A percentile compares a stretch with the other conserved stretches of the same genome.
Conservation (phyloP, 129 eudicot genomes). For the Mikania micrantha region DNA sequence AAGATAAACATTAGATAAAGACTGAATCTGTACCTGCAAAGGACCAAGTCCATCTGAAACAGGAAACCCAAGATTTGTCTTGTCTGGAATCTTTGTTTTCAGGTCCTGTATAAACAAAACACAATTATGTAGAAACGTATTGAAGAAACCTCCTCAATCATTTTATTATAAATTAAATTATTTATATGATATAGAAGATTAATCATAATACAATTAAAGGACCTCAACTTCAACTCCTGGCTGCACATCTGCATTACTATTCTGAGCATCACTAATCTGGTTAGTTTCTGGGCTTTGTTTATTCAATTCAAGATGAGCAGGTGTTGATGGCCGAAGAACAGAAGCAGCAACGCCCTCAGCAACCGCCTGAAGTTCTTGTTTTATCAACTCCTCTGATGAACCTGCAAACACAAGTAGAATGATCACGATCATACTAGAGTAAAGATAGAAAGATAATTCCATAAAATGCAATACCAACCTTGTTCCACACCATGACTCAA, state of each 20-base stretch:
- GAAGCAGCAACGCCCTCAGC: slow-evolving; percentile 97
- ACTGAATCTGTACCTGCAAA: slow-evolving; percentile 54
- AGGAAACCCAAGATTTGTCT: slow-evolving; percentile 59
- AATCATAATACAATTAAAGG: neutral
- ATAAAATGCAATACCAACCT: slow-evolving; percentile 34
- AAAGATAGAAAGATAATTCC: neutral
- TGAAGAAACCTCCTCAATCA: neutral
- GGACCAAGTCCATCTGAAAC: slow-evolving; percentile 76
- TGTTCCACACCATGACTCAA: slow-evolving; percentile 37
- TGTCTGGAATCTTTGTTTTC: slow-evolving; percentile 54
- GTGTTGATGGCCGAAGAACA: slow-evolving; percentile 62
- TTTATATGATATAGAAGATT: too few species aligned
- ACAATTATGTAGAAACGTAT: neutral
- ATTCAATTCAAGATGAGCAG: slow-evolving; percentile 43
- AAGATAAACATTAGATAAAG: slow-evolving; percentile 1
- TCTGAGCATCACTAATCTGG: slow-evolving; percentile 33
- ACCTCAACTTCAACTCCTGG: slow-evolving; percentile 50
- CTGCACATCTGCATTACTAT: slow-evolving; percentile 32
- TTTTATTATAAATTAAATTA: neutral
- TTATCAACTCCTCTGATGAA: slow-evolving; percentile 68
- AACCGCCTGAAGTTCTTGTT: slow-evolving; percentile 94
- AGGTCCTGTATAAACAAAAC: slow-evolving; percentile 32
- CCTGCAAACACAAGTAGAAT: slow-evolving; percentile 34
- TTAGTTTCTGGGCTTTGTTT: slow-evolving; percentile 26
- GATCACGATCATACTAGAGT: neutral